Percentiles rank a stretch among this genome's conserved stretches.
phyloP scores from a whole-genome alignment of 768 basidiomycete genomes.

The Calvatia gigantea region DNA sequence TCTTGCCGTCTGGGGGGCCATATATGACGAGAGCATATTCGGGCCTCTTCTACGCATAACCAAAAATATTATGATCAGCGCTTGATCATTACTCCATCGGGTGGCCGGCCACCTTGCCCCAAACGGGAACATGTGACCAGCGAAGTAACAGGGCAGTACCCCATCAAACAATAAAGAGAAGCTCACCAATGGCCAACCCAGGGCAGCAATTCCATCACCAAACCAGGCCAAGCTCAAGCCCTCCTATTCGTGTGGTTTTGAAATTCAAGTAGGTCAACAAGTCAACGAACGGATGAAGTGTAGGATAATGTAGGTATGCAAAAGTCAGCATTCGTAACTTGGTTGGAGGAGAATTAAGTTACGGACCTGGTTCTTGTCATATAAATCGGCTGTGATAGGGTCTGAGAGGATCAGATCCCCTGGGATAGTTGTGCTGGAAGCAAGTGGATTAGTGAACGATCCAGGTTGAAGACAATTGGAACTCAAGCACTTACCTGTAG shows the following conservation, averaged over 20 bases:
- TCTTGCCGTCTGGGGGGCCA: slow-evolving; percentile 1
- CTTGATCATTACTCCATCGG: slow-evolving; percentile 25
- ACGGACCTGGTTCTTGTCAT: slow-evolving; percentile 22
- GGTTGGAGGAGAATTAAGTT: too few species aligned
- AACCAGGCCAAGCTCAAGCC: slow-evolving; percentile 25
- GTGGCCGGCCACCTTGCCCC: slow-evolving; percentile 25
- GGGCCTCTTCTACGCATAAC: slow-evolving; percentile 34
- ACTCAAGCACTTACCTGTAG: slow-evolving; percentile 48
- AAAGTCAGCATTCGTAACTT: too few species aligned
- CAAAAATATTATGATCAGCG: slow-evolving; percentile 27
- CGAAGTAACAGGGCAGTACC: slow-evolving; percentile 29
- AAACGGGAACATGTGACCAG: slow-evolving; percentile 28
- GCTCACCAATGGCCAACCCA: slow-evolving; percentile 31
- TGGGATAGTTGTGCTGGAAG: slow-evolving; percentile 36
- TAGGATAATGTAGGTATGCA: too few species aligned
- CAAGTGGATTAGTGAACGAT: not conserved
- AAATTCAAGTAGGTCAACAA: slow-evolving; percentile 29
- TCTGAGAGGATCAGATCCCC: slow-evolving; percentile 37
- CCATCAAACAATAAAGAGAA: slow-evolving; percentile 1
- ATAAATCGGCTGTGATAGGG: slow-evolving; percentile 31
- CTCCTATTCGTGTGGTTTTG: slow-evolving; percentile 19
- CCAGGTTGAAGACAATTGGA: not conserved
- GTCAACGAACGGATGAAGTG: too few species aligned
- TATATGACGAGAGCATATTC: slow-evolving; percentile 8
- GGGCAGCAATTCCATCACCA: slow-evolving; percentile 25